Base-by-base conservation (phyloP, 345 rosid species). In the Salix caprea region DNA sequence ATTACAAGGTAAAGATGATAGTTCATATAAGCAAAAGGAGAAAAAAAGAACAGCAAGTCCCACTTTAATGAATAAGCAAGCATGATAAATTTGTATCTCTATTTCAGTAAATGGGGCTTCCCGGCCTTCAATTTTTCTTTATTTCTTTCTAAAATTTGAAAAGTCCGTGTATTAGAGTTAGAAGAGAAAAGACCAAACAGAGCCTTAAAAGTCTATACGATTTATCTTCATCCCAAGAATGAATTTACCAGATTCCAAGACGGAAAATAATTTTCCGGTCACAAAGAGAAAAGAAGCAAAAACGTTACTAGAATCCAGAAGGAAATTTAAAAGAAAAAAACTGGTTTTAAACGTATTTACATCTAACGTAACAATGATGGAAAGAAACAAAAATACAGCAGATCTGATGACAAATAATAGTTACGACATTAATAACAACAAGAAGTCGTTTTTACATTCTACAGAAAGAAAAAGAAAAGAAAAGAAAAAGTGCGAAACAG, bases 341-440 rank as follows among this genome's bases (percentile, higher is more conserved):
- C 5, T 6, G 21, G 1, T 34, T 46, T 65, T 7, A 60, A 14
- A 28, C 52, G 56, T 48, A 73, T 32, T 60, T 34, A 26, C 37
- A 44, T 52, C 23, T 19, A 18, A 58, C 16, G 7, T 5, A 28
- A 44, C 5, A 13, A 42, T 23, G 9, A 39, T 2, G 21, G 50
- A 21, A 65, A 12, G 34, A 34, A 16, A 24, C 7, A 44, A 23
- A 75, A 7, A 61, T 4, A 23, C 58, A 24, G 61, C 71, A 71
- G 80, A 71, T 77, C 80, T 72, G 75, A 37, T 37, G 30, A 26
- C 54, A 65, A 65, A 65, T 52, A 19, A 52, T 52, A 52, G 23
- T 19, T 52, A 21, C 24, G 44, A 69, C 11, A 44, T 32, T 36
- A 67, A 67, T 3, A 11, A 67, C n/a, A 74, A 18, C 10, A 52